Conservation (phyloP, 1,284 basidiomycete genomes). For the Cerioporus squamosus region DNA sequence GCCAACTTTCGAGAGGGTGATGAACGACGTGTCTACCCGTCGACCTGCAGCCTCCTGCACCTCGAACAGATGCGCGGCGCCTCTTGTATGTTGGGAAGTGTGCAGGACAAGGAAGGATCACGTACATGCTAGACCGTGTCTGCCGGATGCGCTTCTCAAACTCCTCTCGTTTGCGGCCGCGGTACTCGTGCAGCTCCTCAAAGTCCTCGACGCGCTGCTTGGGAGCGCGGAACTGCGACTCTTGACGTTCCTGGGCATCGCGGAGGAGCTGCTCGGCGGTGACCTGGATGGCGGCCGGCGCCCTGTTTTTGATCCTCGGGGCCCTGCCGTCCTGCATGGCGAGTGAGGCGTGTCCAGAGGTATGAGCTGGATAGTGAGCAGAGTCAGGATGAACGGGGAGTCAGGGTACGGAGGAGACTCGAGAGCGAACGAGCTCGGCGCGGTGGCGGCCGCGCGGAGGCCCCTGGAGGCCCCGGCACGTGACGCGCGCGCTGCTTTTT, state of each 20-base stretch:
- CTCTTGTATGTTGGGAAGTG: too few relatives aligned
- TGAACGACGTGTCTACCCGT: too few relatives aligned
- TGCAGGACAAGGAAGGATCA: slow-evolving; percentile 7
- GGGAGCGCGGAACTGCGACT: slow-evolving; percentile 88
- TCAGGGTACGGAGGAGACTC: too few relatives aligned
- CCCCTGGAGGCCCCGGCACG: too few relatives aligned
- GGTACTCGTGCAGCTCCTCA: slow-evolving; percentile 96
- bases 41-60: too few relatives aligned
- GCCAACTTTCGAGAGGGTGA: too few relatives aligned
- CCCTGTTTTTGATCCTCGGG: slow-evolving; percentile 37
- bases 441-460: too few relatives aligned
- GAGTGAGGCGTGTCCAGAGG: neutral
- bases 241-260: slow-evolving; percentile 98
- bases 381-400: too few relatives aligned
- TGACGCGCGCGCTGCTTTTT: too few relatives aligned
- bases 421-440: too few relatives aligned
- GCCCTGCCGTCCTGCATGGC: slow-evolving; percentile 60
- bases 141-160: slow-evolving; percentile 96
- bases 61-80: too few relatives aligned
- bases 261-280: slow-evolving; percentile 73
- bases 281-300: slow-evolving; percentile 27
- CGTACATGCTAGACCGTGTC: slow-evolving; percentile 84
- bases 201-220: slow-evolving; percentile 95
- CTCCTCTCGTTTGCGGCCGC: slow-evolving; percentile 93
- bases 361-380: too few relatives aligned